A percentile compares a stretch with the other conserved stretches of the same genome.
Evolutionary conservation across 169 alveolate species (phyloP).

Genomic region (Eimeria tenella): DNA sequence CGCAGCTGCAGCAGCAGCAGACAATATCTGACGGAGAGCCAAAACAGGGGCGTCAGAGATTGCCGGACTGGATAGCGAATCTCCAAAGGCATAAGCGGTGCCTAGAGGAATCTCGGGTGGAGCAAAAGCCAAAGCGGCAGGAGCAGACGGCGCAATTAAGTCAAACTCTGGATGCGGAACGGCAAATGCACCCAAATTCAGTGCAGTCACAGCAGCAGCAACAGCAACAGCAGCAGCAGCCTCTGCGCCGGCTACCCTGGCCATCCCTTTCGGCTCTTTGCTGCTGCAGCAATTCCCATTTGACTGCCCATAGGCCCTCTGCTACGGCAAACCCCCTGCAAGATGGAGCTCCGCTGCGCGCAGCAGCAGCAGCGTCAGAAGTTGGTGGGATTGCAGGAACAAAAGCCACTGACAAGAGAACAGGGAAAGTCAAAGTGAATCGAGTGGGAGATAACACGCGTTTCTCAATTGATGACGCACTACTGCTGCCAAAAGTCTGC

Average conservation of each 20-base stretch:
- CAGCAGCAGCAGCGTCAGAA: slow-evolving; percentile 21
- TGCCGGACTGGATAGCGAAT: neutral
- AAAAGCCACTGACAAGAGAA: neutral
- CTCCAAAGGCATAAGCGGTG: neutral
- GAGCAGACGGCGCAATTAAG: no score
- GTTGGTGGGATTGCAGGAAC: neutral
- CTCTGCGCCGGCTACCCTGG: slow-evolving; percentile 46
- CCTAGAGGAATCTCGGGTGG: neutral
- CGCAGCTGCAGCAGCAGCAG: neutral
- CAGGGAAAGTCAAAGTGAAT: neutral
- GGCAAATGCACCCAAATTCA: no score
- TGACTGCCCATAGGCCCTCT: no score
- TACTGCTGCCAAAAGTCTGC: neutral
- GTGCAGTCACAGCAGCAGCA: slow-evolving; percentile 7
- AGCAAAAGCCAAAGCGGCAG: neutral
- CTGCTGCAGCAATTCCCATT: no score
- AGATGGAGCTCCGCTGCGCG: neutral
- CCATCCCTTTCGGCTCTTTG: slow-evolving; percentile 3
- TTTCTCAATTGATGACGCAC: neutral
- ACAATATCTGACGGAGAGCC: neutral
- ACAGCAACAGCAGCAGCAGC: slow-evolving; percentile 29
- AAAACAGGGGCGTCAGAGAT: neutral
- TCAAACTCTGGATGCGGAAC: no score
- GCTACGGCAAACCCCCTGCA: neutral
- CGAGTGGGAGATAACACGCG: neutral